Percentiles rank a stretch among this genome's conserved stretches.
These are phyloP conservation scores for Corynespora cassiicola DNA, from an alignment of 2,329 filamentous ascomycete species.

Conservation along the genomic window DNA sequence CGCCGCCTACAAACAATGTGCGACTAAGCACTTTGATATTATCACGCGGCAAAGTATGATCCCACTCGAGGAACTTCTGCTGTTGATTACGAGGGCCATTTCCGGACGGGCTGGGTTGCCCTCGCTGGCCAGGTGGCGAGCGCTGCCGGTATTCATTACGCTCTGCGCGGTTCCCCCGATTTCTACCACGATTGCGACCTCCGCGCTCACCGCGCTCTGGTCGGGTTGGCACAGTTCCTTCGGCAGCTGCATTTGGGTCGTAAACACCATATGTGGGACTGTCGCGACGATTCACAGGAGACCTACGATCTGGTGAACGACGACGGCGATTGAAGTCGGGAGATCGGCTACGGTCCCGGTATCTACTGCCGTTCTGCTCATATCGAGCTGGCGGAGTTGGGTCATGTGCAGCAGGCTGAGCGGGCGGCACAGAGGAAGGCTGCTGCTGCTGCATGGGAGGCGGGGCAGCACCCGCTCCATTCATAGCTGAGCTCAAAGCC, in stretches of 20 bases:
- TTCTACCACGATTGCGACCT: slow-evolving; percentile 58
- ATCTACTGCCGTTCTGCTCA: slow-evolving; percentile 41
- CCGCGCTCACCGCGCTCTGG: slow-evolving; percentile 61
- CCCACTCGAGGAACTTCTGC: slow-evolving; percentile 81
- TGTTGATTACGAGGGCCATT: slow-evolving; percentile 25
- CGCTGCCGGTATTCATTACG: slow-evolving; percentile 80
- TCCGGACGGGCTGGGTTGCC: slow-evolving; percentile 61
- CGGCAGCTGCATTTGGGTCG: slow-evolving; percentile 64
- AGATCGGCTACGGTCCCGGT: slow-evolving; percentile 56
- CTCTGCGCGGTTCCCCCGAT: slow-evolving; percentile 54
- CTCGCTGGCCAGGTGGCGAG: slow-evolving; percentile 75
- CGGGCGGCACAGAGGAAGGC: slow-evolving; percentile 18
- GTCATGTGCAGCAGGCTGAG: slow-evolving; percentile 24
- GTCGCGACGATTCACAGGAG: slow-evolving; percentile 66
- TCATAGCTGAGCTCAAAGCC: slow-evolving; percentile 32
- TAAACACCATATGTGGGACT: slow-evolving; percentile 78
- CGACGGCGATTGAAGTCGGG: slow-evolving; percentile 72
- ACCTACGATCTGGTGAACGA: slow-evolving; percentile 60
- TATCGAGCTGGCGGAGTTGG: slow-evolving; percentile 29
- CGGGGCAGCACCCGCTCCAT: slow-evolving; percentile 32
- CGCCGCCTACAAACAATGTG: slow-evolving; percentile 95
- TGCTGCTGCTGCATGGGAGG: no score
- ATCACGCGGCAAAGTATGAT: slow-evolving; percentile 74
- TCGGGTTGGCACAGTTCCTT: slow-evolving; percentile 64
- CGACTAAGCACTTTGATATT: slow-evolving; percentile 86